A percentile compares a stretch with the other conserved stretches of the same genome.
Conservation (phyloP, 2,329 filamentous ascomycete genomes). For the Elsinoe fawcettii region DNA sequence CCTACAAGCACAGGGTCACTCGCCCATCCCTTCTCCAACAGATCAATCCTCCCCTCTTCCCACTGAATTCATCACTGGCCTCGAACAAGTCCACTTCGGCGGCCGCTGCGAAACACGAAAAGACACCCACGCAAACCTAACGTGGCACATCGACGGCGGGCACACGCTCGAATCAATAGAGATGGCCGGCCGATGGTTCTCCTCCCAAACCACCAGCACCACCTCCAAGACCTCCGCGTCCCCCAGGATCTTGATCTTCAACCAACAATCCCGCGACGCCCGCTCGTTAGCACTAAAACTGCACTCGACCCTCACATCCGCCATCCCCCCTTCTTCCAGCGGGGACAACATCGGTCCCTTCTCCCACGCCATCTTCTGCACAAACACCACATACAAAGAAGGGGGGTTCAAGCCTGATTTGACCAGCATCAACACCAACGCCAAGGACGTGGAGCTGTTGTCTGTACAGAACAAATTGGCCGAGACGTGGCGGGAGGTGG, state of each 20-base stretch:
- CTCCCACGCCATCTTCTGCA: conserved; percentile 69
- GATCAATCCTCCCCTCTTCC: conserved; percentile 44
- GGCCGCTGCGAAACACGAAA: conserved; percentile 68
- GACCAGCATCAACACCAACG: conserved; percentile 54
- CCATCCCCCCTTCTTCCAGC: conserved; percentile 28
- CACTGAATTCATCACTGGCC: conserved; percentile 51
- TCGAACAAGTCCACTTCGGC: conserved; percentile 60
- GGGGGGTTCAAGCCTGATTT: conserved; percentile 57
- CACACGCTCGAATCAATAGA: conserved; percentile 80
- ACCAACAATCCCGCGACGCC: conserved; percentile 82
- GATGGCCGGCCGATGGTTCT: conserved; percentile 71
- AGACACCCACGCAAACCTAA: conserved; percentile 46
- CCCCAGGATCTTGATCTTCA: conserved; percentile 67
- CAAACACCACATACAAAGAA: conserved; percentile 61
- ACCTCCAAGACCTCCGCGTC: conserved; percentile 25
- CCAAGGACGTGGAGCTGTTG: conserved; percentile 49
- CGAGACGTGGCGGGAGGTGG: conserved; percentile 50
- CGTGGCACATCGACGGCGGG: conserved; percentile 80
- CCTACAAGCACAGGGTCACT: conserved; percentile 39
- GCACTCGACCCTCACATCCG: conserved; percentile 46
- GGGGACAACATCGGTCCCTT: conserved; percentile 43
- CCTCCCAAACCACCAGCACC: conserved; percentile 30
- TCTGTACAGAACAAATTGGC: conserved; percentile 63
- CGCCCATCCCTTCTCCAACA: conserved; percentile 34
- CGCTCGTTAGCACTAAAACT: conserved; percentile 56